These are phyloP conservation scores for Venturia nashicola DNA, from an alignment of 2,329 filamentous ascomycete genomes.

Conservation along the genomic window DNA sequence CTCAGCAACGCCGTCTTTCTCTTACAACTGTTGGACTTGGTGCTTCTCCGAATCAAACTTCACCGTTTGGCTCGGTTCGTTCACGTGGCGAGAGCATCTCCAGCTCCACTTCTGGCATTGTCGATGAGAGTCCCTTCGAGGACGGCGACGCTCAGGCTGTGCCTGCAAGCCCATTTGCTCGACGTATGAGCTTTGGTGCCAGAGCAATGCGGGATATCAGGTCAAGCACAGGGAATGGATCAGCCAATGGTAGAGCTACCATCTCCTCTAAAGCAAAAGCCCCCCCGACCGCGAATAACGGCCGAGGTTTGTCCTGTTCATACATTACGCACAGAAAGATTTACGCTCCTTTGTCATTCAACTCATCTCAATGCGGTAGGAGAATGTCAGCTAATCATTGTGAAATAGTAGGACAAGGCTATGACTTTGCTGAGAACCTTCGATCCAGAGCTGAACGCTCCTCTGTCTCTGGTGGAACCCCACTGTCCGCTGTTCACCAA, in stretches of 20 bases:
- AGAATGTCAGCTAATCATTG: conserved; percentile 53
- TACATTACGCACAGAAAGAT: conserved; percentile 2
- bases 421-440: conserved; percentile 96
- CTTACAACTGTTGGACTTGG: conserved; percentile 37
- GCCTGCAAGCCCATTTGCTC: conserved; percentile 62
- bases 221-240: conserved; percentile 15
- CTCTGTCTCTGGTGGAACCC: conserved; percentile 43
- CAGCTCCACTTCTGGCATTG: conserved; percentile 32
- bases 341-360: background rate
- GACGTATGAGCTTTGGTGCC: conserved; percentile 82
- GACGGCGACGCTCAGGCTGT: conserved; percentile 50
- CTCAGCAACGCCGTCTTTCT: conserved; percentile 36
- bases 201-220: conserved; percentile 58
- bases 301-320: conserved; percentile 41
- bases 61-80: conserved; percentile 27
- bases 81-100: conserved; percentile 35
- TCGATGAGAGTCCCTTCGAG: conserved; percentile 37
- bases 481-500: conserved; percentile 36
- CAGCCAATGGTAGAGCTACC: conserved; percentile 43
- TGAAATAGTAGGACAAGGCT: conserved; percentile 69
- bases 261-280: conserved; percentile 28
- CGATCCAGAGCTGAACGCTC: conserved; percentile 76
- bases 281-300: conserved; percentile 41
- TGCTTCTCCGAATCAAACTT: conserved; percentile 29
- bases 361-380: conserved; percentile 8